Evolutionary conservation across 306 rosid genomes (phyloP), one percentile per base, ranked within the genome.

Genomic region (Glycine soja): DNA sequence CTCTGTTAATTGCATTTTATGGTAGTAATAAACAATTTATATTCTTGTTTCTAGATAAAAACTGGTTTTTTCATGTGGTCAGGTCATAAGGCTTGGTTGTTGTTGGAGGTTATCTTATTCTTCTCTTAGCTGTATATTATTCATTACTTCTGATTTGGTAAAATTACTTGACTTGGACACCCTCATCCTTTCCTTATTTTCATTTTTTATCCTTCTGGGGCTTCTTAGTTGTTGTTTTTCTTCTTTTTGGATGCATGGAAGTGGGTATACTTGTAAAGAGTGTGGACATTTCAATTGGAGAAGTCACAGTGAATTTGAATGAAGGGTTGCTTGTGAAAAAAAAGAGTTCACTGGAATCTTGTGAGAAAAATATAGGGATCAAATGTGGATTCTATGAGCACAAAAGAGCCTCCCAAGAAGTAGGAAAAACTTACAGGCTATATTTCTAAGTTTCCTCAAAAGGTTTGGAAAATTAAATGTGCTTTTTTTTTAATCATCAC

Each of bases 391-490:
- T 81, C 91, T 70, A 63, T 10, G 56, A 85, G 78, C 75, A 24
- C 87, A 32, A 83, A 81, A 57, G 82, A 80, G 68, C 85, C 85
- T n/a, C 83, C 84, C 32, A 85, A 86, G 69, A 90, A 90, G 74
- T 86, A 81, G 82, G 78, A 87, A 87, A 72, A 61, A 52, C 79
- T 83, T 78, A 85, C 68, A 74, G 62, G 89, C 77, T 81, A 73
- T 66, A 74, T 82, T 67, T 50, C 92, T 63, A 72, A 79, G 77
- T 88, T 92, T 89, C 99, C 99, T 14, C 98, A 92, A 81, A 96
- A 92, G 99, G 99, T 95, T 79, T 83, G 83, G 48, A 54, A 43
- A 81, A 57, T 75, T 79, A 36, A 54, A 40, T 69, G 15, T 72
- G 32, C 10, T 58, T 73, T 36, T 19, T 57, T 71, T 71, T 14